Conservation (phyloP, 2,329 filamentous ascomycete genomes). For the Thermomyces lanuginosus region DNA sequence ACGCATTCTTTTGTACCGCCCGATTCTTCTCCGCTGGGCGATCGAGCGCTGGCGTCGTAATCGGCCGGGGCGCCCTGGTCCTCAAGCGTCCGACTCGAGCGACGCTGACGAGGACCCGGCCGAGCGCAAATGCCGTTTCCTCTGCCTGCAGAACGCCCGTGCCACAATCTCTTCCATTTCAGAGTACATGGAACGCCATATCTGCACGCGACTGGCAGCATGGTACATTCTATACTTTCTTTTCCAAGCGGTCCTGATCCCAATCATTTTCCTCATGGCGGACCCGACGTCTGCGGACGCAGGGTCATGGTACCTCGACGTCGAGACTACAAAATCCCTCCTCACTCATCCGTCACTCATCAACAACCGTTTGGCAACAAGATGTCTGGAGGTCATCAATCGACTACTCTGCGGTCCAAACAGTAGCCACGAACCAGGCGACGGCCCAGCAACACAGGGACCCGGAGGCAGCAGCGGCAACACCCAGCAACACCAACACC, state of each 20-base stretch:
- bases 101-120: constrained; percentile 18
- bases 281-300: constrained; percentile 23
- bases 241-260: constrained; percentile 30
- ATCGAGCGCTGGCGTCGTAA: constrained; percentile 20
- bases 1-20: constrained; percentile 28
- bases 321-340: constrained; percentile 26
- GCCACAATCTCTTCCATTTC: constrained; percentile 27
- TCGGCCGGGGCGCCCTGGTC: no score
- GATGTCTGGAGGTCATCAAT: constrained; percentile 25
- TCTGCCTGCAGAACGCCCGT: constrained; percentile 26
- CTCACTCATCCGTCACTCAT: constrained; percentile 22
- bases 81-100: constrained; percentile 14
- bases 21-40: constrained; percentile 27
- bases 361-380: constrained; percentile 23
- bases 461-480: constrained; percentile 7
- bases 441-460: constrained; percentile 9
- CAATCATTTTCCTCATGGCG: constrained; percentile 28
- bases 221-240: constrained; percentile 33
- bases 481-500: constrained; percentile 7
- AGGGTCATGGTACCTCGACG: constrained; percentile 22
- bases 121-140: constrained; percentile 22
- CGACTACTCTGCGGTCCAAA: constrained; percentile 18
- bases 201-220: constrained; percentile 25
- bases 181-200: constrained; percentile 24
- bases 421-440: constrained; percentile 7